Evolutionary conservation across 345 rosid species (phyloP).

Genomic region (Capsella bursapastoris): DNA sequence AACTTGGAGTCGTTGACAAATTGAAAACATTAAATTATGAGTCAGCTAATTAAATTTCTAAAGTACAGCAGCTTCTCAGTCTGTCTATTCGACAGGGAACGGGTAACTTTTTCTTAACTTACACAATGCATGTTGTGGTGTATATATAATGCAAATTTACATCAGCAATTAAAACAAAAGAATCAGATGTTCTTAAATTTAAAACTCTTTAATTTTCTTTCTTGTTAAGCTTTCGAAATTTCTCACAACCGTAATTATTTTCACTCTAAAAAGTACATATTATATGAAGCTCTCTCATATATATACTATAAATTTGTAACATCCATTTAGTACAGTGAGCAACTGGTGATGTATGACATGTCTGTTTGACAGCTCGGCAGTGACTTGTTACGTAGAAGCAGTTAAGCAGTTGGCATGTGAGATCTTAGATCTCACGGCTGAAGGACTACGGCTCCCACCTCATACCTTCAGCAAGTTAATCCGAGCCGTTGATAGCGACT

Average conservation of each 20-base stretch:
- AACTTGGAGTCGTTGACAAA: background rate
- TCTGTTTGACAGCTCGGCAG: constrained; percentile 54
- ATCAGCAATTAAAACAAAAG: background rate
- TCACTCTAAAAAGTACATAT: background rate
- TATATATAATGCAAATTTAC: background rate
- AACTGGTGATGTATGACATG: constrained; percentile 18
- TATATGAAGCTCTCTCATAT: no score
- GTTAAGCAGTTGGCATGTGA: constrained; percentile 64
- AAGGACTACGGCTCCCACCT: constrained; percentile 60
- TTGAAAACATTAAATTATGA: background rate
- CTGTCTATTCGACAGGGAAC: background rate
- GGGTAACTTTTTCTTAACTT: background rate
- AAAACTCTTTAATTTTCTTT: background rate
- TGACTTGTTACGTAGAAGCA: constrained; percentile 63
- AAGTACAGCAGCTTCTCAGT: constrained; percentile 4
- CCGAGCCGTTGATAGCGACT: constrained; percentile 64
- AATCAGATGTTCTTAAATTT: background rate
- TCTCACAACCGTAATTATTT: background rate
- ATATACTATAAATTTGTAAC: background rate
- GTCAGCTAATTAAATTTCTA: background rate
- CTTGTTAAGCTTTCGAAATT: background rate
- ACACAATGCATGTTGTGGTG: background rate
- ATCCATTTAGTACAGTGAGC: background rate
- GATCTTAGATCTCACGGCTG: constrained; percentile 68
- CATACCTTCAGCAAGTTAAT: constrained; percentile 61